Percentiles rank a stretch among this genome's conserved stretches.
Conservation (phyloP, 257 asterid species). For the Solanum habrochaites region DNA sequence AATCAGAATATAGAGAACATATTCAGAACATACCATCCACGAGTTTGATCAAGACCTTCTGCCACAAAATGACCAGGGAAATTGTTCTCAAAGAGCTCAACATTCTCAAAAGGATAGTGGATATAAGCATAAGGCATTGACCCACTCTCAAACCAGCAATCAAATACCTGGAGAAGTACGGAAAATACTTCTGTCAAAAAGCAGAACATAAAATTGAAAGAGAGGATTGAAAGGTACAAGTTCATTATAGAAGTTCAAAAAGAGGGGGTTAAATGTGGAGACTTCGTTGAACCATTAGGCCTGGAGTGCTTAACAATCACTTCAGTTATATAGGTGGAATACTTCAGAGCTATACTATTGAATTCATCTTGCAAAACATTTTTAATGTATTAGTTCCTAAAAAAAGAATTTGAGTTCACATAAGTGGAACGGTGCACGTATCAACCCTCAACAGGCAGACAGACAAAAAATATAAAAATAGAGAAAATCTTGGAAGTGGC, state of each 20-base stretch:
- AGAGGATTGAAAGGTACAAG: not conserved
- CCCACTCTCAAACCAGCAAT: conserved; percentile 99
- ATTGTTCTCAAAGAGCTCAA: conserved; percentile 74
- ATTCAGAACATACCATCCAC: conserved; percentile 58
- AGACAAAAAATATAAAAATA: not conserved
- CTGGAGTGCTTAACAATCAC: not conserved
- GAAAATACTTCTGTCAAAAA: not conserved
- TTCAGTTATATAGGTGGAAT: not conserved
- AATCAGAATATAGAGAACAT: not conserved
- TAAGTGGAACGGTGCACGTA: not conserved
- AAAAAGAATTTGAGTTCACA: not conserved
- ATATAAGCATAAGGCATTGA: conserved; percentile 99
- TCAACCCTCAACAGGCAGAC: not conserved
- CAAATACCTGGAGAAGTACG: conserved; percentile 40
- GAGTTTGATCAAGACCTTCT: conserved; percentile 97
- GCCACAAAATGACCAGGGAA: conserved; percentile 99
- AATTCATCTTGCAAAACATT: not conserved
- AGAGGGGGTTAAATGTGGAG: not conserved
- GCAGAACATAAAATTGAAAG: not conserved
- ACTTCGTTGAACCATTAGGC: not conserved
- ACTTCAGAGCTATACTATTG: not conserved
- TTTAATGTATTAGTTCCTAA: not conserved
- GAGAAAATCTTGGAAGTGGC: not conserved
- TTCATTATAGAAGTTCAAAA: not conserved
- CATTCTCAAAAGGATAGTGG: conserved; percentile 95